A percentile compares a stretch with the other conserved stretches of the same genome.
Conservation (phyloP, 192 early-diverging fungal species). For the Backusella luteola region DNA sequence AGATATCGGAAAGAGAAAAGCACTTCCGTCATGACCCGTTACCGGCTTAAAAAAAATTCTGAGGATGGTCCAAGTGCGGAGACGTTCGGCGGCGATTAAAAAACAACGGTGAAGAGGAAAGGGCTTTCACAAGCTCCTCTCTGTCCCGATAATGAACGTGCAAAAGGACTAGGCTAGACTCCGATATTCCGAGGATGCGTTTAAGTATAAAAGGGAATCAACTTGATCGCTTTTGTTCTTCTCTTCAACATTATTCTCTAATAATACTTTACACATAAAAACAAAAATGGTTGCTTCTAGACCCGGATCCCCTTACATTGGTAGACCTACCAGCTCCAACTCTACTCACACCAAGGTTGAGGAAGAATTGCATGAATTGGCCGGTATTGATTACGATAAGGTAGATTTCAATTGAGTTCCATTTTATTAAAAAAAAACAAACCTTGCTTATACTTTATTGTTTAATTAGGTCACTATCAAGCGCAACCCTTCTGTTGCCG, state of each 20-base stretch:
- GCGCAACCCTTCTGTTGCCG: conserved; percentile 52
- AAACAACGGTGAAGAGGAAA: neutral
- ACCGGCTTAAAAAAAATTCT: neutral
- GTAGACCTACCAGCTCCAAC: conserved; percentile 4
- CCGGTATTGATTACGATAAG: conserved; percentile 69
- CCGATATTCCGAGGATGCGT: conserved; percentile 3
- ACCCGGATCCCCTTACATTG: neutral
- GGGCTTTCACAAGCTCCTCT: conserved; percentile 2
- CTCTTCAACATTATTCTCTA: neutral
- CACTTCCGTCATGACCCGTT: neutral
- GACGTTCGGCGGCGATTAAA: neutral
- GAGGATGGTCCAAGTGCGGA: conserved; percentile 1
- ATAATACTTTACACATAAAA: neutral
- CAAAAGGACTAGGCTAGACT: conserved; percentile 1
- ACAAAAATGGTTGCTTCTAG: neutral
- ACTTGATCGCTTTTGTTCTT: neutral
- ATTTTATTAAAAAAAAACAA: no score
- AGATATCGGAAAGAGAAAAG: neutral
- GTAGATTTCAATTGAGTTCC: neutral
- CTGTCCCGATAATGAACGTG: conserved; percentile 2
- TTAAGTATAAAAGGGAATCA: neutral
- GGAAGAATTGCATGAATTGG: conserved; percentile 61
- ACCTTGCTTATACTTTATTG: neutral
- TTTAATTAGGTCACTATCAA: conserved; percentile 64
- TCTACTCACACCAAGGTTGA: conserved; percentile 41